These are phyloP conservation scores for Wickerhamiella slavikovae DNA, from an alignment of 805 yeast genomes.

Conservation along the genomic window DNA sequence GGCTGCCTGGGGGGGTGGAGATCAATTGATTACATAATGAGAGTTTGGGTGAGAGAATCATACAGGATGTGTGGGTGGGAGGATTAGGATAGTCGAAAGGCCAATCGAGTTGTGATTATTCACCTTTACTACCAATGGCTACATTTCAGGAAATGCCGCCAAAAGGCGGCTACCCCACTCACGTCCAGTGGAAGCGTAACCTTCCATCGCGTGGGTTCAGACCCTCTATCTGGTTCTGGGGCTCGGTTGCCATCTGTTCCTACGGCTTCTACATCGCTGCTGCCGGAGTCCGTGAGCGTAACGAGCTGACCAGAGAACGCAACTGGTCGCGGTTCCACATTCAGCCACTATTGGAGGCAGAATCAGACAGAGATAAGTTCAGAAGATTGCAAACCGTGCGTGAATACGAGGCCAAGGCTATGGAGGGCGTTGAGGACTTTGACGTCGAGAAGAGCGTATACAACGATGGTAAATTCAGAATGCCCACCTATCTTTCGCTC, in stretches of 20 bases:
- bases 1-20: no score
- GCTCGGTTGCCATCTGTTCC: conserved; percentile 39
- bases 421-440: conserved; percentile 44
- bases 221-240: conserved; percentile 49
- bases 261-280: conserved; percentile 53
- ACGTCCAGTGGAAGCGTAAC: conserved; percentile 76
- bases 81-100: no score
- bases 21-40: no score
- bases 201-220: conserved; percentile 72
- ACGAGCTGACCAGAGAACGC: conserved; percentile 53
- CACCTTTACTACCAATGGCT: not conserved
- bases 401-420: conserved; percentile 47
- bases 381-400: conserved; percentile 47
- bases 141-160: conserved; percentile 68
- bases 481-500: conserved; percentile 16
- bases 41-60: no score
- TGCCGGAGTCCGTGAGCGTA: conserved; percentile 50
- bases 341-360: conserved; percentile 59
- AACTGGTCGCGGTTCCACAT: conserved; percentile 58
- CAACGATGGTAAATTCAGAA: conserved; percentile 24
- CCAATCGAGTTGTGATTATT: no score
- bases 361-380: conserved; percentile 57
- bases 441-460: conserved; percentile 30
- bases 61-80: no score
- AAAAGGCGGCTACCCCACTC: conserved; percentile 54